Evolutionary conservation across 2,329 filamentous ascomycete genomes (phyloP), one percentile per base, ranked within the genome.

Genomic region (Cladophialophora bantiana): DNA sequence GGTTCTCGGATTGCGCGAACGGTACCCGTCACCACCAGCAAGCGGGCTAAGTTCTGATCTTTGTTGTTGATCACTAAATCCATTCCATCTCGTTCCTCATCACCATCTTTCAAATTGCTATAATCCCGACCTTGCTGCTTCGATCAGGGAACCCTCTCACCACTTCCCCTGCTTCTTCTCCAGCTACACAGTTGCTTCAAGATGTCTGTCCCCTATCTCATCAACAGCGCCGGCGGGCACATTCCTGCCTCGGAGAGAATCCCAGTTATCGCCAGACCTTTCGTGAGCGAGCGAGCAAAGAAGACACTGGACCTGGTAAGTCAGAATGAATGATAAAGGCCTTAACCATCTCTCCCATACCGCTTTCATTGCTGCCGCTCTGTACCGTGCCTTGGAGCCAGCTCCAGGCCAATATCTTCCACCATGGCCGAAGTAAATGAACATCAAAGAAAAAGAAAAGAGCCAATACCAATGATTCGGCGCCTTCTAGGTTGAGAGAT

Each of bases 271-370:
- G 87, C 85, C 48, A 78, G 80, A 68, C 84, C 84, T 32, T 87
- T 85, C 78, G 92, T 97, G 72, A 96, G 92, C 81, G 93, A 96
- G 67, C 85, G 88, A 75, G 94, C 94, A 60, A 92, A 90, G 82
- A 89, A 91, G 84, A 92, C 90, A 35, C 83, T 97, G 72, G 94
- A 97, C 76, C 77, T 93, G 71, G 87, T 89, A 81, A 50, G 18
- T 38, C 7, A 40, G 26, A 10, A 52, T 56, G 32, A 3, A 5
- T 36, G 31, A 20, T 18, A 15, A 5, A 31, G 13, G n/a, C 52
- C 15, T 32, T 48, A 18, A 50, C 20, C 18, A 7, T 20, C 7
- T 50, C 18, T 50, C 15, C 7, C 12, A 13, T 18, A 50, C 26
- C 9, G 4, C 5, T 26, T 20, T n/a, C n/a, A 20, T 20, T 10